These are phyloP conservation scores for Spinellus fusiger DNA, from an alignment of 192 early-diverging fungal species.

Conservation along the genomic window DNA sequence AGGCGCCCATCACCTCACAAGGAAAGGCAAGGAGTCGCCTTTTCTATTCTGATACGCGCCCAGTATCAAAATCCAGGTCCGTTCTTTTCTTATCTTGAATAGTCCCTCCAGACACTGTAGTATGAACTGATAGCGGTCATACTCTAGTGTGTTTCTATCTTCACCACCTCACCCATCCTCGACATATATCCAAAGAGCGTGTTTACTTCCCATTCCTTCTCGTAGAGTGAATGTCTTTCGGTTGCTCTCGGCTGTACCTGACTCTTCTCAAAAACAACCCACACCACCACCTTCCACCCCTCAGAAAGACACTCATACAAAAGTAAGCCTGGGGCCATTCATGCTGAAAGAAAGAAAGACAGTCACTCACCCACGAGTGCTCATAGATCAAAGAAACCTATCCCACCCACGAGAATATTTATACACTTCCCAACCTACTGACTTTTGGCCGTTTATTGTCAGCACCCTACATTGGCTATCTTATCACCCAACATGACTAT, in stretches of 20 bases:
- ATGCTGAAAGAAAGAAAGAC: not conserved
- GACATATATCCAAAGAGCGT: too few relatives aligned
- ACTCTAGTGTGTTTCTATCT: not conserved
- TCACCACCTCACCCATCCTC: not conserved
- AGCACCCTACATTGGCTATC: constrained; percentile 85
- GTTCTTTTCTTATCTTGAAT: not conserved
- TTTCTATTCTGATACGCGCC: not conserved
- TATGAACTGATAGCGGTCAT: not conserved
- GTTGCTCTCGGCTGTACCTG: too few relatives aligned
- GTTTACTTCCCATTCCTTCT: too few relatives aligned
- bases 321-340: not conserved
- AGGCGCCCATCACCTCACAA: too few relatives aligned
- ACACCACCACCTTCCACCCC: too few relatives aligned
- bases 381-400: not conserved
- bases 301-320: not conserved
- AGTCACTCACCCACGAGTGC: not conserved
- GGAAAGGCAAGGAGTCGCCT: not conserved
- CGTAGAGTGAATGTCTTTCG: too few relatives aligned
- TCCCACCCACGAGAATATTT: constrained; percentile 64
- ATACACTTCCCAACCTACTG: constrained; percentile 86
- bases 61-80: not conserved
- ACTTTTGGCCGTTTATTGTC: constrained; percentile 73
- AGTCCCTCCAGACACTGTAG: not conserved
- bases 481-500: constrained; percentile 73
- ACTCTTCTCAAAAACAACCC: too few relatives aligned